A percentile compares a stretch with the other conserved stretches of the same genome.
These are phyloP conservation scores for Ceratopteris richardii DNA, from an alignment of 75 land plant genomes.

Conservation along the genomic window DNA sequence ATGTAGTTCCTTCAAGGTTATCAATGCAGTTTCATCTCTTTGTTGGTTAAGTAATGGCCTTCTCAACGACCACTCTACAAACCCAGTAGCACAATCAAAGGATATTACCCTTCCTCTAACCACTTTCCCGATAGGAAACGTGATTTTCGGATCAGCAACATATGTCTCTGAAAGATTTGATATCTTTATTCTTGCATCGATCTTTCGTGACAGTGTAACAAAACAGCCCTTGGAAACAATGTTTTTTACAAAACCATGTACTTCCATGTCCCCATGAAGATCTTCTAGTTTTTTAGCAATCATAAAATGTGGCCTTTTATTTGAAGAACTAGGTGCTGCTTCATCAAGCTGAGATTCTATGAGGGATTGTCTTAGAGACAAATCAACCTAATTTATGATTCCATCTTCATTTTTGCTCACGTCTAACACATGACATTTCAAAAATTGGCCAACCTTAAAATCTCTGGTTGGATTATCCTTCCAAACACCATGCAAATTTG, in stretches of 20 bases:
- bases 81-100: constrained; percentile 53
- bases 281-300: constrained; percentile 42
- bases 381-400: constrained; percentile 45
- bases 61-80: constrained; percentile 67
- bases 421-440: constrained; percentile 66
- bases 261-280: constrained; percentile 48
- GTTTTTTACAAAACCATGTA: constrained; percentile 89
- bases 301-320: constrained; percentile 45
- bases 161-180: constrained; percentile 64
- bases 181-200: constrained; percentile 78
- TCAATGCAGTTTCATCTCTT: not conserved
- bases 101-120: constrained; percentile 74
- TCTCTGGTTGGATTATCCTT: constrained; percentile 40
- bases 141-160: constrained; percentile 44
- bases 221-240: constrained; percentile 74
- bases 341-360: constrained; percentile 1
- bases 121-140: constrained; percentile 83
- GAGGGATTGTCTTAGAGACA: constrained; percentile 53
- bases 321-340: constrained; percentile 13
- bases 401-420: constrained; percentile 23
- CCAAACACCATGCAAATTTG: constrained; percentile 58
- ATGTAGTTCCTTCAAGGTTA: constrained; percentile 27
- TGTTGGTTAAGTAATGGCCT: constrained; percentile 7
- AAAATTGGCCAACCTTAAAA: constrained; percentile 72
- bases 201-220: constrained; percentile 54